These are phyloP conservation scores for Coleophoma crateriformis DNA, from an alignment of 2,329 filamentous ascomycete species.

Conservation along the genomic window DNA sequence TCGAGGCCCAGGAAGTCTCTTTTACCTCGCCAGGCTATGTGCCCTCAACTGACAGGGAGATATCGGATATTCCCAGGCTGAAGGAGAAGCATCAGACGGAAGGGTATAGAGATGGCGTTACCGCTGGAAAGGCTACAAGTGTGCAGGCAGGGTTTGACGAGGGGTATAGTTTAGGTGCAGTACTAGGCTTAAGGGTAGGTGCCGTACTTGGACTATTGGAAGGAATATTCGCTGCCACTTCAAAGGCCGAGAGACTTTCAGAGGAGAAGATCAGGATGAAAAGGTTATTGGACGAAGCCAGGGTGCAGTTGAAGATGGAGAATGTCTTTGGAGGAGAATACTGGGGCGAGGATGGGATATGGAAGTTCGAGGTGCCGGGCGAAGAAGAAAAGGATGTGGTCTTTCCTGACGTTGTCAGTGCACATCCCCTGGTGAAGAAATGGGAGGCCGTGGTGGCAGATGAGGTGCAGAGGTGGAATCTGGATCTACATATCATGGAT, in stretches of 20 bases:
- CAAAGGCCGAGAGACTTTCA: constrained; percentile 17
- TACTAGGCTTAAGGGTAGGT: constrained; percentile 69
- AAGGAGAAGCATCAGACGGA: constrained; percentile 48
- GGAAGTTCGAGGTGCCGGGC: constrained; percentile 55
- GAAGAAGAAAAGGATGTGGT: constrained; percentile 36
- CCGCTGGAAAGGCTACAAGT: constrained; percentile 65
- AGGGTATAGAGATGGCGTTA: constrained; percentile 86
- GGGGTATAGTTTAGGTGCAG: constrained; percentile 78
- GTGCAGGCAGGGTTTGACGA: constrained; percentile 90
- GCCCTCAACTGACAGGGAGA: constrained; percentile 12
- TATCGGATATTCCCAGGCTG: constrained; percentile 24
- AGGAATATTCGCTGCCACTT: constrained; percentile 52
- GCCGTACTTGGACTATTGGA: constrained; percentile 73
- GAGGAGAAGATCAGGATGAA: constrained; percentile 18
- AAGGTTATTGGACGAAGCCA: constrained; percentile 41
- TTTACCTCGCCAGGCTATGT: neutral
- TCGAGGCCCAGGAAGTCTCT: neutral
- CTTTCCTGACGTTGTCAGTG: constrained; percentile 57
- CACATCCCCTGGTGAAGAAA: constrained; percentile 61
- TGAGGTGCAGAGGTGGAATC: constrained; percentile 33
- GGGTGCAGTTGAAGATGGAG: constrained; percentile 53
- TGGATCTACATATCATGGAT: constrained; percentile 27
- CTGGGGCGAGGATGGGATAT: constrained; percentile 66
- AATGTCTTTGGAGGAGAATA: constrained; percentile 60
- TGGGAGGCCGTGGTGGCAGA: constrained; percentile 47